Conservation (phyloP, 345 rosid genomes). For the Toxicodendron radicans region DNA sequence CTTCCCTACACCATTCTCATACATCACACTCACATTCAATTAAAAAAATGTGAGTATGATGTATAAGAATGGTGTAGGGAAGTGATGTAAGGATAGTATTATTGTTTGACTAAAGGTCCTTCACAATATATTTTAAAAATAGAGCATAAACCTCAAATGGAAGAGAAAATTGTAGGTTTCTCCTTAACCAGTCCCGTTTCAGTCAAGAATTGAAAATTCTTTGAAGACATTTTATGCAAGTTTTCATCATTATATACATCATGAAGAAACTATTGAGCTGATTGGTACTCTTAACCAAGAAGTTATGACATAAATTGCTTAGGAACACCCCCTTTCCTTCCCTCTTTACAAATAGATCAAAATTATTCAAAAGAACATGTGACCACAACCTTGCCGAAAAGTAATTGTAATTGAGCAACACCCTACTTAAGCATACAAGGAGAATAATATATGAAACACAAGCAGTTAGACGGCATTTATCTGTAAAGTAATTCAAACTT, state of each 20-base stretch:
- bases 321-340: background rate
- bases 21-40: too few relatives aligned
- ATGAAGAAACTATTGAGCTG: background rate
- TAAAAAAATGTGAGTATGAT: too few relatives aligned
- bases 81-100: too few relatives aligned
- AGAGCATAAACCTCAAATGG: background rate
- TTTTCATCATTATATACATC: background rate
- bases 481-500: background rate
- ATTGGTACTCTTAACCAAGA: background rate
- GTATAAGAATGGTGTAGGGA: too few relatives aligned
- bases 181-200: background rate
- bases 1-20: too few relatives aligned
- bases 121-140: background rate
- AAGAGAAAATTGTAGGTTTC: background rate
- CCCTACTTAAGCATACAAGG: background rate
- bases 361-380: background rate
- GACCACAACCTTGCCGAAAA: background rate
- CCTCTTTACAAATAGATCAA: background rate
- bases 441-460: constrained; percentile 13
- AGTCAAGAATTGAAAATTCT: background rate
- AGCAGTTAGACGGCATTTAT: background rate
- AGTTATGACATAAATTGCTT: background rate
- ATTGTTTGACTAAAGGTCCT: background rate
- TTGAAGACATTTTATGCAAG: background rate
- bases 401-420: background rate